Percentiles rank a stretch among this genome's conserved stretches.
phyloP scores from a whole-genome alignment of 164 flowering plant genomes.

The Amborella trichopoda region DNA sequence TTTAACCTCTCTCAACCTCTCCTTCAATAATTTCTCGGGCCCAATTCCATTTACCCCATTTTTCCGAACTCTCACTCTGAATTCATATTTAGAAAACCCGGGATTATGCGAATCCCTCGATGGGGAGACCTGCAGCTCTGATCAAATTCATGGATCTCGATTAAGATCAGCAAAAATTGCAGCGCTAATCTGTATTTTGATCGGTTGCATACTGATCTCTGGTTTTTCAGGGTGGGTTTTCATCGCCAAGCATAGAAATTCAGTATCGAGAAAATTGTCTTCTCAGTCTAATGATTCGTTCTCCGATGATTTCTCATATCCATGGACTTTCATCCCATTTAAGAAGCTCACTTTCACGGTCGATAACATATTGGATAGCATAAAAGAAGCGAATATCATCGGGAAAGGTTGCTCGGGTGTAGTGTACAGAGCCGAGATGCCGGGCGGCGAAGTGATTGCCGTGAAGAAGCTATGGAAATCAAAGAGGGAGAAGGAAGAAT shows the following conservation, averaged over 20 bases:
- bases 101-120: conserved; percentile 62
- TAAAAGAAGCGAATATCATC: conserved; percentile 71
- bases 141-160: conserved; percentile 19
- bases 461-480: conserved; percentile 92
- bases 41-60: conserved; percentile 81
- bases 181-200: conserved; percentile 40
- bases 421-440: conserved; percentile 88
- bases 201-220: conserved; percentile 40
- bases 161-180: conserved; percentile 50
- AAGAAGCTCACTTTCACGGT: conserved; percentile 67
- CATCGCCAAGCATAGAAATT: conserved; percentile 35
- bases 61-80: conserved; percentile 51
- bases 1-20: conserved; percentile 71
- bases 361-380: conserved; percentile 65
- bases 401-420: conserved; percentile 96
- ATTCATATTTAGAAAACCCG: conserved; percentile 48
- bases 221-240: conserved; percentile 54
- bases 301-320: conserved; percentile 84
- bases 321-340: conserved; percentile 96
- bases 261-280: conserved; percentile 33
- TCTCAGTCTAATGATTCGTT: conserved; percentile 24
- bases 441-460: conserved; percentile 75
- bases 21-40: conserved; percentile 87
- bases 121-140: conserved; percentile 65
- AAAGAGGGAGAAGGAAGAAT: conserved; percentile 44